Evolutionary conservation across 1,139 yeast genomes (phyloP).

Genomic region (Taiozyma onychis): DNA sequence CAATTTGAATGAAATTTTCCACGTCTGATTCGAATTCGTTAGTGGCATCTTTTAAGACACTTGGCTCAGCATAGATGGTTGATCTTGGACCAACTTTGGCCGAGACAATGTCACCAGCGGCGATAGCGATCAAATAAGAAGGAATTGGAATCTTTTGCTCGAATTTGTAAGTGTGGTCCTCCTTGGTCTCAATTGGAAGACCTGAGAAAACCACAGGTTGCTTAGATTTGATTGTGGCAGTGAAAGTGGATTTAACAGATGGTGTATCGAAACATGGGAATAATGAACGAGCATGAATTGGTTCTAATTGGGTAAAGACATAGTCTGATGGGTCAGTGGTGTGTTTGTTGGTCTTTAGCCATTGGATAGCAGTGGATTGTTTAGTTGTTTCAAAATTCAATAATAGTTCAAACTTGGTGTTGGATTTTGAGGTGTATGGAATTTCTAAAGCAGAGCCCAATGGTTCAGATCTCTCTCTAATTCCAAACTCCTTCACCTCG

Average conservation of each 20-base stretch:
- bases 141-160: constrained; percentile 83
- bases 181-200: constrained; percentile 20
- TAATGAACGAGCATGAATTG: constrained; percentile 84
- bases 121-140: constrained; percentile 76
- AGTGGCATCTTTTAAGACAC: constrained; percentile 58
- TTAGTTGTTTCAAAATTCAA: constrained; percentile 63
- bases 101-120: constrained; percentile 70
- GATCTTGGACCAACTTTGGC: constrained; percentile 85
- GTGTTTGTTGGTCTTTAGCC: constrained; percentile 52
- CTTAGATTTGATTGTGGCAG: constrained; percentile 56
- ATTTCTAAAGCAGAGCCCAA: constrained; percentile 62
- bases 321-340: constrained; percentile 61
- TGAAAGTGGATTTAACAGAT: constrained; percentile 63
- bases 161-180: constrained; percentile 36
- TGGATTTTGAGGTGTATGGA: constrained; percentile 13
- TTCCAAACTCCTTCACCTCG: constrained; percentile 27
- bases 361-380: constrained; percentile 80
- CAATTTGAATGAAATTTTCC: constrained; percentile 76
- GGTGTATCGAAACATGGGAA: constrained; percentile 94
- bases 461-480: constrained; percentile 50
- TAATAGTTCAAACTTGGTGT: constrained; percentile 29
- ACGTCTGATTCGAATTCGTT: constrained; percentile 77
- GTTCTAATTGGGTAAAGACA: constrained; percentile 86
- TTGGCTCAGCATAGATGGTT: constrained; percentile 74
- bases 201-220: constrained; percentile 73